Base-by-base conservation (phyloP, 306 rosid genomes). In the Mimosa pudica region DNA sequence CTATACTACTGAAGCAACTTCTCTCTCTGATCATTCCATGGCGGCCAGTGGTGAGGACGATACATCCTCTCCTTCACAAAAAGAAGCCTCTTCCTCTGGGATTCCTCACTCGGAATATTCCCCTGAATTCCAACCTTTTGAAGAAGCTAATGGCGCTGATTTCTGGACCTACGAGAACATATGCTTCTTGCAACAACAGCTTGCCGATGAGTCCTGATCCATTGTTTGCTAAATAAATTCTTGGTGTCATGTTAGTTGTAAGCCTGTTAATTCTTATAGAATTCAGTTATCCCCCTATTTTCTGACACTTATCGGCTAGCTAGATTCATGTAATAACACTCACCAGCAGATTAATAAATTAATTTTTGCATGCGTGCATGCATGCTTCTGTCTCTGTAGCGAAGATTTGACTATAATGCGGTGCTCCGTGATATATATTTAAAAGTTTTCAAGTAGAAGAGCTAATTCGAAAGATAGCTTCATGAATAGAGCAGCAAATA, bases 151-250 rank as follows among this genome's bases (percentile, higher is more conserved):
- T 49, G 42, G 42, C 42, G 85, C 45, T 20, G 93, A 87, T 57
- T 77, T 88, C 66, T 92, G 97, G 98, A 85, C 85, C 0, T 93
- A 91, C 60, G 97, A 94, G 79, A 90, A 90, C 67, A 77, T 87
- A 48, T 84, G 88, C 81, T 92, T 94, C 87, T 75, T 87, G 87
- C 89, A 84, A 18, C 87, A 86, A 18, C 82, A 84, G 73, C 84
- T 87, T 20, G 70, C 81, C 16, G 80, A 86, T 75, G 77, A 81
- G 32, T 17, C 33, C 32, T 8, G 63, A 57, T 57, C 61, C 61
- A 0, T n/a, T 55, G n/a, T 18, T 57, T 55, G 2, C 11, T 9
- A 8, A 8, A 44, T 58, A 32, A 17, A 65, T 79, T 55, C 3
- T 62, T 2, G 42, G 42, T 2, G 67, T 32, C 10, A 33, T 5